Evolutionary conservation across 306 rosid genomes (phyloP), one percentile per base, ranked within the genome.

Genomic region (Fragaria ananassa): DNA sequence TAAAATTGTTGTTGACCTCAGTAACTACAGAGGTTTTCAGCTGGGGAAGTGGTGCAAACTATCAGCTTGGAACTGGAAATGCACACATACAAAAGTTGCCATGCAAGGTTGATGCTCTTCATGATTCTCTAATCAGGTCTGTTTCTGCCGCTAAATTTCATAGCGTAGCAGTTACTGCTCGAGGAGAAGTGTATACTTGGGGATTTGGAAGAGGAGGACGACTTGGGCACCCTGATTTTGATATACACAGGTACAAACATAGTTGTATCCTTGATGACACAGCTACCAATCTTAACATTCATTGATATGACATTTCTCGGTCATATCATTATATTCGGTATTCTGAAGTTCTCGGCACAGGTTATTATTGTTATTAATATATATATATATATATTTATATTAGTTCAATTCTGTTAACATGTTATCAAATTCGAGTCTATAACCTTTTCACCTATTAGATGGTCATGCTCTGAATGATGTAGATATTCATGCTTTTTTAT

Each of bases 141-240:
- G 77, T 92, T 84, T 92, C 97, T 83, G 96, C 98, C 4, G 85
- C 97, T 42, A 95, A 95, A 85, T 95, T 95, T 84, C 97, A 92
- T 37, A 95, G 98, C 62, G 96, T 88, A 67, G 98, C 98, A 47
- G 96, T 95, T 60, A 92, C 89, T 78, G 83, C 86, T 70, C 78
- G 18, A 57, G 98, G 98, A 76, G 89, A 90, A 83, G 91, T 95
- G 74, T 95, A 84, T 79, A 89, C 97, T 60, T 95, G 99, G 98
- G 98, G 98, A 71, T 95, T 95, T 87, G 98, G 98, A 80, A 86
- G 98, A 74, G 98, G 98, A 4, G 98, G 98, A 2, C 92, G 98
- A 58, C 92, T 95, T 57, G 98, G 98, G 70, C 98, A 95, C 76
- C 97, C 98, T 10, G 98, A 95, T 81, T 95, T 95, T 81, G 97